Evolutionary conservation across 768 basidiomycete genomes (phyloP).

Genomic region (Macrocybe gigantea): DNA sequence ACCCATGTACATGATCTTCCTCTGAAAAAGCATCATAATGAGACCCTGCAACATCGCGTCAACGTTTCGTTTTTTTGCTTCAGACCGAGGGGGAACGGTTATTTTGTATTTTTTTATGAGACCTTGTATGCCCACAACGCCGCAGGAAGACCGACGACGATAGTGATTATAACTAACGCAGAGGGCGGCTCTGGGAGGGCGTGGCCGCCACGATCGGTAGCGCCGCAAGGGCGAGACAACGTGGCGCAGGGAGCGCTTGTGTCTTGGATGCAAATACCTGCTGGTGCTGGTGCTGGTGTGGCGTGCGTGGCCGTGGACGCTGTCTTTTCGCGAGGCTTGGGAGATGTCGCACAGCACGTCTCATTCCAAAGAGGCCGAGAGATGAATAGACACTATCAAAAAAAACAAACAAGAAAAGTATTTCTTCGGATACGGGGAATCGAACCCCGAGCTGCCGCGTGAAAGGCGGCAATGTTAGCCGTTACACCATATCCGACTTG

Average conservation of each 20-base stretch:
- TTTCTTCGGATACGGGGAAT: slow-evolving; percentile 27
- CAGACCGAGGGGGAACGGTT: not conserved
- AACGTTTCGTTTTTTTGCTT: not conserved
- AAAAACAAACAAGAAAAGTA: not conserved
- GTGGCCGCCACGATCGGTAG: not conserved
- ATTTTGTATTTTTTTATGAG: not conserved
- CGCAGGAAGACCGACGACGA: slow-evolving; percentile 29
- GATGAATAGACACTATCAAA: not conserved
- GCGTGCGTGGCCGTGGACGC: too few species aligned
- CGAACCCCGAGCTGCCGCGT: slow-evolving; percentile 45
- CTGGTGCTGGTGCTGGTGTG: too few species aligned
- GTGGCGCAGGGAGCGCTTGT: too few species aligned
- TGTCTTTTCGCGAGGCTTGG: too few species aligned
- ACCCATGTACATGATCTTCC: slow-evolving; percentile 48
- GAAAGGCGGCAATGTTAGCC: slow-evolving; percentile 37
- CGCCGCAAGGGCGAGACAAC: not conserved
- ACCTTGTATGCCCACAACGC: slow-evolving; percentile 40
- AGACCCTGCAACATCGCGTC: slow-evolving; percentile 25
- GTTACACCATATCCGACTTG: too few species aligned
- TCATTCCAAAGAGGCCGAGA: too few species aligned
- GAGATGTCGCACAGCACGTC: too few species aligned
- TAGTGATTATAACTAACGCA: slow-evolving; percentile 17
- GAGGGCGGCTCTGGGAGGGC: slow-evolving; percentile 18
- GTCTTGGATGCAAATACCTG: too few species aligned
- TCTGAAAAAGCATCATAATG: slow-evolving; percentile 42